Evolutionary conservation across 2,329 filamentous ascomycete species (phyloP), one percentile per base, ranked within the genome.

Genomic region (Ceratocystis destructans): DNA sequence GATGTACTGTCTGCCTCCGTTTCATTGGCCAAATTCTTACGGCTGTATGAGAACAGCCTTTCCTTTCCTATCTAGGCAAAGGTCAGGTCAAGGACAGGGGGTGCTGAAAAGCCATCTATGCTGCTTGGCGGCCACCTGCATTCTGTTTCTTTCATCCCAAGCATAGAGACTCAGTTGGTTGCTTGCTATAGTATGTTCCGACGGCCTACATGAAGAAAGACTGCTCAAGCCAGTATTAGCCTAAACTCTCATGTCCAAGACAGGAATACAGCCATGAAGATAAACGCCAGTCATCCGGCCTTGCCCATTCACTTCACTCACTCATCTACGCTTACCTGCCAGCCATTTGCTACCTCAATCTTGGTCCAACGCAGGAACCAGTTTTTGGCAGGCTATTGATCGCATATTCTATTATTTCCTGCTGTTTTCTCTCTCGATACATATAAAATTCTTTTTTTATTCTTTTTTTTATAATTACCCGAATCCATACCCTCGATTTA

Each of bases 301-400:
- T 15, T 41, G 37, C 10, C 12, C 37, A 41, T 28, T 41, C 37
- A 41, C 22, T 25, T 25, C 22, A 25, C 37, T 15, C 37, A 15
- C 48, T 10, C 3, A 25, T 15, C 15, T 28, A 53, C 15, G 48
- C 48, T 53, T 53, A 53, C 22, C 22, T 1, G 22, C 20, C 12
- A 25, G 8, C 22, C 48, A 22, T 25, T 20, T 17, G 12, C 31
- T 59, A 28, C 17, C n/a, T 17, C 28, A 20, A n/a, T 37, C 8
- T 59, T 10, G 31, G 31, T 15, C 33, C 31, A n/a, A 59, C 28
- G 55, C 55, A 59, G 55, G 55, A 59, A 59, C 55, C 55, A 53
- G 25, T 37, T 59, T 57, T 37, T 59, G 55, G 37, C 55, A 59
- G 33, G 28, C n/a, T 37, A 8, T 41, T 37, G 17, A 6, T 59